Evolutionary conservation across 306 rosid species (phyloP).

Genomic region (Vicia villosa): DNA sequence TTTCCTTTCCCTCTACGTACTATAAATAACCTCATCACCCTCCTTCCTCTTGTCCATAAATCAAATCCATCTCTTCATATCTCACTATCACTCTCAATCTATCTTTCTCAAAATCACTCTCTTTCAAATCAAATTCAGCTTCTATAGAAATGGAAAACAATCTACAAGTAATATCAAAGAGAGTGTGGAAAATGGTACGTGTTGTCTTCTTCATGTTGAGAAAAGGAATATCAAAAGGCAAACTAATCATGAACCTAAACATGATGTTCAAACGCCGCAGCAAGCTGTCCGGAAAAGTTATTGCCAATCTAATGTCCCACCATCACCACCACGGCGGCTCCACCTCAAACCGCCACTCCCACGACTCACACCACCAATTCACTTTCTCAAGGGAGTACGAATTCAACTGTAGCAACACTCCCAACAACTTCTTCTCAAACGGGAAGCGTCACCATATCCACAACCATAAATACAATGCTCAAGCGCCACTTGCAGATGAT

Average conservation of each 20-base stretch:
- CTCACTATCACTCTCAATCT: too few relatives aligned
- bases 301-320: conserved; percentile 64
- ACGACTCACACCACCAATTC: neutral
- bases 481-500: conserved; percentile 48
- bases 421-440: conserved; percentile 43
- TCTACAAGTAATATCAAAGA: conserved; percentile 53
- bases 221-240: neutral
- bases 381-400: conserved; percentile 59
- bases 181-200: conserved; percentile 8
- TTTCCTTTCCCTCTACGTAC: neutral
- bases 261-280: conserved; percentile 77
- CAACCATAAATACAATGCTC: neutral
- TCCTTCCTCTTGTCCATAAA: neutral
- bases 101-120: too few relatives aligned
- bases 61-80: conserved; percentile 3
- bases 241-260: conserved; percentile 56
- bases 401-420: conserved; percentile 92
- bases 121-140: neutral
- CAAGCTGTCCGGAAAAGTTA: conserved; percentile 82
- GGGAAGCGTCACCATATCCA: conserved; percentile 50
- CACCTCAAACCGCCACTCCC: conserved; percentile 27
- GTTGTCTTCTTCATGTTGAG: neutral
- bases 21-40: conserved; percentile 8
- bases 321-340: conserved; percentile 45
- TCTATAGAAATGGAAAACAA: conserved; percentile 47